Percentiles rank a stretch among this genome's conserved stretches.
phyloP scores from a whole-genome alignment of 371 early-diverging fungal genomes.

The Mucor circinelloides region DNA sequence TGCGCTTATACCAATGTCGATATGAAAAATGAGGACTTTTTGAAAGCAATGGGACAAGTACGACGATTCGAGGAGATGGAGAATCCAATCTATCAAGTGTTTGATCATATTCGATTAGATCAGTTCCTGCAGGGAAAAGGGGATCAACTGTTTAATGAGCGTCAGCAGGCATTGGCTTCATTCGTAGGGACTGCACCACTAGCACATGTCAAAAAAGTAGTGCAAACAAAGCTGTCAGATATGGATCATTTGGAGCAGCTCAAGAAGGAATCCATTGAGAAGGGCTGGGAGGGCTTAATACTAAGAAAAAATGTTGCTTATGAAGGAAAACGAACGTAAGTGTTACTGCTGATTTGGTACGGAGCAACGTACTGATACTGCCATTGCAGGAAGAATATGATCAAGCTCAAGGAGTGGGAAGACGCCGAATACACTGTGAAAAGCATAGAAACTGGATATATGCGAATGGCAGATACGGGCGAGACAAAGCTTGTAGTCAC shows the following conservation, averaged over 20 bases:
- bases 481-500: conserved; percentile 46
- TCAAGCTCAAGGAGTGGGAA: conserved; percentile 63
- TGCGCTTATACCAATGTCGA: conserved; percentile 41
- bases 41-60: conserved; percentile 33
- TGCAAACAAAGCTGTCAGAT: conserved; percentile 34
- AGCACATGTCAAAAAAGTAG: conserved; percentile 31
- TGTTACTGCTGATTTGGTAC: too few species aligned
- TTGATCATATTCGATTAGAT: conserved; percentile 49
- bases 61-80: conserved; percentile 34
- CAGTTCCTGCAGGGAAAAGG: conserved; percentile 39
- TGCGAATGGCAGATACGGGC: conserved; percentile 53
- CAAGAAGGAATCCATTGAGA: conserved; percentile 27
- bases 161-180: conserved; percentile 32
- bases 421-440: conserved; percentile 60
- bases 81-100: conserved; percentile 54
- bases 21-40: conserved; percentile 31
- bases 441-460: conserved; percentile 49
- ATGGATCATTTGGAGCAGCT: conserved; percentile 32
- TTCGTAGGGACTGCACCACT: conserved; percentile 15
- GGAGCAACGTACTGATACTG: background rate
- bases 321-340: conserved; percentile 60
- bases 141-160: conserved; percentile 25
- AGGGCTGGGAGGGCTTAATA: conserved; percentile 65
- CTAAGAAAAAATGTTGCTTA: conserved; percentile 54
- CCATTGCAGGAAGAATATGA: conserved; percentile 43